Evolutionary conservation across 257 asterid genomes (phyloP), one percentile per base, ranked within the genome.

Genomic region (Catharanthus roseus): DNA sequence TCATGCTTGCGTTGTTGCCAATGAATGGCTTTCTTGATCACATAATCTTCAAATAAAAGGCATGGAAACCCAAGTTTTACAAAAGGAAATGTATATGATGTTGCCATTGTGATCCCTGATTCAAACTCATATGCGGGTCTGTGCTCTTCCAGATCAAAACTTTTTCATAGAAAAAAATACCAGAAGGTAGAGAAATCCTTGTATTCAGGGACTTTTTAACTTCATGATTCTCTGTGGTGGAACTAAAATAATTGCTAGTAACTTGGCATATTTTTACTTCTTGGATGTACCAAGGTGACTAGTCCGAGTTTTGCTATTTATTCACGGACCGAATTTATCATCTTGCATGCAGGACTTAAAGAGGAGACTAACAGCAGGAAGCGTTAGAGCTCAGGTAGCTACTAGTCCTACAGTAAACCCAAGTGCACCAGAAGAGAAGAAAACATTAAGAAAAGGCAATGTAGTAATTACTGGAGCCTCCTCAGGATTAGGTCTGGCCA

Each of bases 401-500:
- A 77, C 92, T 50, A 64, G 90, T 65, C 96, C 96, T 9, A 68
- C 87, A 9, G 67, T 80, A 71, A 83, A 58, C 16, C 80, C 73
- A 23, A 71, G 85, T 29, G 55, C 95, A 23, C 26, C 85, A 6
- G 89, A 84, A 2, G 82, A 56, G 65, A 90, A 88, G 88, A 88
- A 88, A 78, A 87, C 95, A 31, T 78, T 84, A 36, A 85, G 92
- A 61, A 90, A 88, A 74, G 92, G 96, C 68, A 74, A 65, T 31
- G 97, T 77, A 1, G 60, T 90, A 33, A 84, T 88, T 71, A 90
- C 97, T 4, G 97, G 97, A 23, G 96, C 97, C 23, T 90, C 97
- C 15, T 90, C 97, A 0, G 97, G 97, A 3, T 49, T 90, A 62
- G 97, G 97, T 58, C 97, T 90, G 3, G 95, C 97, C 68, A 77